Percentiles rank a stretch among this genome's conserved stretches.
phyloP scores from a whole-genome alignment of 2,329 filamentous ascomycete species.

The Dactylellina parvicollis region DNA sequence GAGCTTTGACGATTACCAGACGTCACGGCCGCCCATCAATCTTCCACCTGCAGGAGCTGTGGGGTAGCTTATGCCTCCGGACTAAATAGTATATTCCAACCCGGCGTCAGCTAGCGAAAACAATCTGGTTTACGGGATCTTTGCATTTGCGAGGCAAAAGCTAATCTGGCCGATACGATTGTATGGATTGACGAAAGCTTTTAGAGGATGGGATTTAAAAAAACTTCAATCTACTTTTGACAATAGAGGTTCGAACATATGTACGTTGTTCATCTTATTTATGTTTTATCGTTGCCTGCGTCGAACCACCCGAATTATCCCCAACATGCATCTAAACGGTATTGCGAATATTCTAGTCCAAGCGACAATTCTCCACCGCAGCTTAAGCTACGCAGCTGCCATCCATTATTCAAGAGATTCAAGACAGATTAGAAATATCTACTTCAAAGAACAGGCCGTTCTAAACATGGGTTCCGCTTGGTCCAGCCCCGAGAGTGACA shows the following conservation, averaged over 20 bases:
- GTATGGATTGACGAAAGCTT: not conserved
- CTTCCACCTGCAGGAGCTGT: not conserved
- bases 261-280: conserved; percentile 16
- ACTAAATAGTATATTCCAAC: conserved; percentile 39
- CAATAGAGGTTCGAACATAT: conserved; percentile 11
- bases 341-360: conserved; percentile 47
- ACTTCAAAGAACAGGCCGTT: conserved; percentile 25
- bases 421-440: conserved; percentile 12
- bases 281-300: not conserved
- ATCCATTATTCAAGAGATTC: conserved; percentile 4
- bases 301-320: not conserved
- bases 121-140: conserved; percentile 27
- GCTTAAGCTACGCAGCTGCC: conserved; percentile 12
- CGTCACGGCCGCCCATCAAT: conserved; percentile 7
- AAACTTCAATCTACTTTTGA: conserved; percentile 18
- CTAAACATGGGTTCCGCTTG: conserved; percentile 50
- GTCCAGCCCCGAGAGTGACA: conserved; percentile 22
- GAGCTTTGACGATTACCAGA: conserved; percentile 12
- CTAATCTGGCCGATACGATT: not conserved
- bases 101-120: conserved; percentile 13
- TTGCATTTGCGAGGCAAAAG: not conserved
- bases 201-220: conserved; percentile 5
- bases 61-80: conserved; percentile 16
- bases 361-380: conserved; percentile 27
- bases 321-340: conserved; percentile 41